Percentiles rank a stretch among this genome's conserved stretches.
phyloP scores from a whole-genome alignment of 2,329 filamentous ascomycete species.

The Fusarium mangiferae region DNA sequence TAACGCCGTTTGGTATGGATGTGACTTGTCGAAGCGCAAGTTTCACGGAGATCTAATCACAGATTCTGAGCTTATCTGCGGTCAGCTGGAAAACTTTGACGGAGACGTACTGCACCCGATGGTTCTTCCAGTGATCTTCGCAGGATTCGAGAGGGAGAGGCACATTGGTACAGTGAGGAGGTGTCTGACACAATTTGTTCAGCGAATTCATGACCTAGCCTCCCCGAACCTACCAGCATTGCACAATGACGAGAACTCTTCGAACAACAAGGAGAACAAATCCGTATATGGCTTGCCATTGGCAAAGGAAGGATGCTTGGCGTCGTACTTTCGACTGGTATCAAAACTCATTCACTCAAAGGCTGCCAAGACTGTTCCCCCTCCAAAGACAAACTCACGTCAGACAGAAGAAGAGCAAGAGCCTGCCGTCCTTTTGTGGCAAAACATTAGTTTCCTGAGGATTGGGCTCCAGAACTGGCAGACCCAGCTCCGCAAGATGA shows the following conservation, averaged over 20 bases:
- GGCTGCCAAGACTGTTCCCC: rapidly evolving
- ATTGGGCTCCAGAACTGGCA: conserved; percentile 12
- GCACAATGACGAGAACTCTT: no score
- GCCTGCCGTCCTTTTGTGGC: neutral
- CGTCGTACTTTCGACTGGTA: neutral
- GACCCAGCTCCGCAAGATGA: neutral
- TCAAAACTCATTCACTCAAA: neutral
- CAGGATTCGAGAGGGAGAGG: neutral
- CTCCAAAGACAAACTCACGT: neutral
- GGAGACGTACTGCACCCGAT: neutral
- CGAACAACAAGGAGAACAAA: no score
- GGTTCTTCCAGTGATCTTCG: neutral
- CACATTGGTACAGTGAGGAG: neutral
- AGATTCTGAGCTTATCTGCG: neutral
- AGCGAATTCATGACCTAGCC: neutral
- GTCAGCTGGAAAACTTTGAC: neutral
- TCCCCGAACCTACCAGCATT: no score
- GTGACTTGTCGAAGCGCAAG: neutral
- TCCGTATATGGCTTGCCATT: no score
- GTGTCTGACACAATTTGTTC: neutral
- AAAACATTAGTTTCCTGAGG: neutral
- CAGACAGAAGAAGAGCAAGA: rapidly evolving
- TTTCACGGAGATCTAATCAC: rapidly evolving
- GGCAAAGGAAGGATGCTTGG: neutral
- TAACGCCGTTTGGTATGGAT: neutral